phyloP scores from a whole-genome alignment of 2,329 filamentous ascomycete species.

The Stagonosporopsis rhizophila region DNA sequence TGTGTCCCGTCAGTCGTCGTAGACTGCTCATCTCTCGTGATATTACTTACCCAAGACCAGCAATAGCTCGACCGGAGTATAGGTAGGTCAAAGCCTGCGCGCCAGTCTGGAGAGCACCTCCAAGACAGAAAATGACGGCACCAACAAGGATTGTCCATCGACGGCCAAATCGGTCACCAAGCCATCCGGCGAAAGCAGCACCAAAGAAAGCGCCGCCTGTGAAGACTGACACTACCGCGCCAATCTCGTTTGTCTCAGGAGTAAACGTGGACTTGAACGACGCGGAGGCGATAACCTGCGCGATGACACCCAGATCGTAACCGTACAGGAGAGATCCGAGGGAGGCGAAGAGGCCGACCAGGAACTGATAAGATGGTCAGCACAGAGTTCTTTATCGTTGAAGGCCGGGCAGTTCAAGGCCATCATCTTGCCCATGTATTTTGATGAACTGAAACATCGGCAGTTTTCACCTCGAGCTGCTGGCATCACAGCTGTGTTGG shows the following conservation, averaged over 20 bases:
- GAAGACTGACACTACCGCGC: constrained; percentile 78
- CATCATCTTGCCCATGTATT: neutral
- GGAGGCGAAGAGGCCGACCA: constrained; percentile 65
- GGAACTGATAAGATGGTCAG: constrained; percentile 54
- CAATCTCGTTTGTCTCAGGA: constrained; percentile 57
- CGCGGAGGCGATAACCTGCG: constrained; percentile 60
- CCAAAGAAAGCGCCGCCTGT: constrained; percentile 78
- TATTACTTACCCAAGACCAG: constrained; percentile 66
- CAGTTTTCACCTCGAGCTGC: neutral
- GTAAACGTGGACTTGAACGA: constrained; percentile 53
- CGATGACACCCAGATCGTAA: constrained; percentile 68
- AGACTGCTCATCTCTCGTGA: neutral
- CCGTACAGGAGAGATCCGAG: constrained; percentile 65
- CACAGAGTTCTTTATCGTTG: neutral
- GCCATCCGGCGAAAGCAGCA: constrained; percentile 67
- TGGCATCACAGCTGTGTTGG: neutral
- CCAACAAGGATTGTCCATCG: constrained; percentile 75
- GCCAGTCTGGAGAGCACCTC: constrained; percentile 75
- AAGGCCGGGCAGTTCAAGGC: neutral
- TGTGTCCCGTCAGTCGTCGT: constrained; percentile 27
- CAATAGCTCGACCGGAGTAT: constrained; percentile 73
- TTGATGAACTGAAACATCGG: neutral
- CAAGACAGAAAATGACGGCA: constrained; percentile 73
- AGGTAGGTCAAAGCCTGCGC: constrained; percentile 67
- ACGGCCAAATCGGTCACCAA: constrained; percentile 71